Evolutionary conservation across 2,329 filamentous ascomycete genomes (phyloP).

Genomic region (Exophiala spinifera): DNA sequence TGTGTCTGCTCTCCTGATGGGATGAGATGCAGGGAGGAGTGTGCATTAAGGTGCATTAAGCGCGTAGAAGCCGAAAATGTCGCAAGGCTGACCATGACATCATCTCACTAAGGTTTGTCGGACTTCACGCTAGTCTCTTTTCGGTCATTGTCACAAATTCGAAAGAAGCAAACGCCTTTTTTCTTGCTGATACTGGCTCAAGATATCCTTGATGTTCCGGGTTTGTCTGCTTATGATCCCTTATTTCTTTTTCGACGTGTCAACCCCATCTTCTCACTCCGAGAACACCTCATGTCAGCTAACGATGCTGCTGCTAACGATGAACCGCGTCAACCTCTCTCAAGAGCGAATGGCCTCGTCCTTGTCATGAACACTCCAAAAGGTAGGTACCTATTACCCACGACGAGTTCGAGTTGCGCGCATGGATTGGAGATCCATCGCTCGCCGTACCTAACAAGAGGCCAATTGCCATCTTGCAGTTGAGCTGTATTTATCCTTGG

Average conservation of each 20-base stretch:
- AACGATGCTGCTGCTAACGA: slow-evolving; percentile 10
- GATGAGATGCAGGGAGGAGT: too few species aligned
- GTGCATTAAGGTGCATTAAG: background rate
- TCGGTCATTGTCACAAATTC: too few species aligned
- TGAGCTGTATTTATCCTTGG: background rate
- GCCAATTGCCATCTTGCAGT: too few species aligned
- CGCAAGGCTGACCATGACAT: slow-evolving; percentile 4
- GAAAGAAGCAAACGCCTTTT: background rate
- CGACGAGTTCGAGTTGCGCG: too few species aligned
- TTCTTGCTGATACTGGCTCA: background rate
- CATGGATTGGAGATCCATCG: too few species aligned
- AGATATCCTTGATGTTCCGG: too few species aligned
- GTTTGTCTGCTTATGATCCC: too few species aligned
- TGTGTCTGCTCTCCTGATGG: too few species aligned
- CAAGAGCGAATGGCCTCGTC: slow-evolving; percentile 22
- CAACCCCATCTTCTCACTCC: background rate
- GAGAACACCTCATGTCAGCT: slow-evolving; percentile 16
- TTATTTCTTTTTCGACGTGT: too few species aligned
- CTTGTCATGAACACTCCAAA: slow-evolving; percentile 29
- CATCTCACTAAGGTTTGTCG: background rate
- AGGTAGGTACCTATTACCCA: slow-evolving; percentile 16
- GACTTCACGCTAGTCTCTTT: background rate
- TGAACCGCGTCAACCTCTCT: slow-evolving; percentile 18
- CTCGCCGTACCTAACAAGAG: too few species aligned
- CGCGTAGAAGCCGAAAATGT: background rate